Evolutionary conservation across 2,329 filamentous ascomycete species (phyloP).

Genomic region (Alternaria tenuissima): DNA sequence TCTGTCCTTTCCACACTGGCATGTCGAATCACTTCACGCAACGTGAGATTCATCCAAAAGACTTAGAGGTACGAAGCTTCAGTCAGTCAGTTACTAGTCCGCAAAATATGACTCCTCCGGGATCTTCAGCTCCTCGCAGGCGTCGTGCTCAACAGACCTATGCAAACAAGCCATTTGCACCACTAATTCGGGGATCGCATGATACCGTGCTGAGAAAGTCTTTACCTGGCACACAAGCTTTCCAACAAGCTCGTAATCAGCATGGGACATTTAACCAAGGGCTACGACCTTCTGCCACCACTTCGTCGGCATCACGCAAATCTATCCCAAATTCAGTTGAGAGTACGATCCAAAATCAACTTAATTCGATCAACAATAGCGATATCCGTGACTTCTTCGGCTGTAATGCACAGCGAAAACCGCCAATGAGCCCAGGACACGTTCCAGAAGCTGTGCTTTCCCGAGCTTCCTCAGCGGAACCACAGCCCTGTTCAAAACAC

Average conservation of each 20-base stretch:
- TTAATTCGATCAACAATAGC: constrained; percentile 23
- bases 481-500: not conserved
- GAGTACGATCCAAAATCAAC: not conserved
- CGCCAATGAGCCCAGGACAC: not conserved
- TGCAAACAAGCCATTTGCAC: constrained; percentile 41
- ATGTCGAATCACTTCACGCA: not conserved
- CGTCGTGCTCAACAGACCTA: constrained; percentile 7
- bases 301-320: not conserved
- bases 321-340: constrained; percentile 1
- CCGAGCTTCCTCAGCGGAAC: constrained; percentile 7
- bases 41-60: not conserved
- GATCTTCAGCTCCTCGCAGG: not conserved
- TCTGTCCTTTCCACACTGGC: not conserved
- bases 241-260: constrained; percentile 4
- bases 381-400: constrained; percentile 41
- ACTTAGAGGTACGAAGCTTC: not conserved
- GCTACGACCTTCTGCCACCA: not conserved
- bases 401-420: not conserved
- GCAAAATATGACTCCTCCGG: not conserved
- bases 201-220: constrained; percentile 35
- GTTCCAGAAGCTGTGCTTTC: not conserved
- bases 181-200: constrained; percentile 25
- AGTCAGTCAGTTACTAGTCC: not conserved
- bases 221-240: constrained; percentile 11
- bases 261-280: not conserved